Base-by-base conservation (phyloP, 805 yeast genomes). In the Millerozyma acaciae region DNA sequence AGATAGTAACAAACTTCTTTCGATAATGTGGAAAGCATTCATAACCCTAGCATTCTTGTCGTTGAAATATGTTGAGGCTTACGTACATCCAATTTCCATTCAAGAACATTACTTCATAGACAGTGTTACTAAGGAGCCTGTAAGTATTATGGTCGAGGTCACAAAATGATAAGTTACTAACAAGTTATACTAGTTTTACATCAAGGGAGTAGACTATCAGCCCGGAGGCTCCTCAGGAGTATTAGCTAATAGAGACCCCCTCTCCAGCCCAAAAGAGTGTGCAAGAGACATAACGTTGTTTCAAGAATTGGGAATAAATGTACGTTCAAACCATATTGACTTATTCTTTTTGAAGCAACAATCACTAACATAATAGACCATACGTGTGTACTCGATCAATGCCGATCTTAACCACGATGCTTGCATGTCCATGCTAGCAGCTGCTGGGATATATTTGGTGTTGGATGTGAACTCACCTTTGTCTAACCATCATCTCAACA, bases 211-310 rank as follows among this genome's bases (percentile, higher is more conserved):
- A 1, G 97, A 90, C 56, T 89, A 89, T 53, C 97, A 90, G 51
- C 97, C 97, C 0, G 97, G 97, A 7, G 97, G 97, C 0, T 80
- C 95, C 0, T 80, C 95, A 0, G 89, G 80, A 0, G 79, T 78
- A 16, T 64, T 64, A n/a, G 57, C 49, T 3, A 40, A 48, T 5
- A 53, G 46, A 7, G 97, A 90, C 52, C 96, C 96, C 0, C 65
- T 90, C 26, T 81, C 95, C 2, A 81, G 86, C 48, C 70, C 78
- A 3, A 60, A 70, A 8, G 50, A 58, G 13, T 90, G 97, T 63
- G 82, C 89, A 4, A 73, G 97, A 45, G 97, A 90, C 55, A 76
- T 86, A 14, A 65, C 70, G 10, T 62, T 88, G 17, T 84, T 90
- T 55, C 96, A 89, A 60, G 75, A 80, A 31, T 70, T 90, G 36